Percentiles rank a stretch among this genome's conserved stretches.
Conservation (phyloP, 2,329 filamentous ascomycete genomes). For the Lasiodiplodia sp. region DNA sequence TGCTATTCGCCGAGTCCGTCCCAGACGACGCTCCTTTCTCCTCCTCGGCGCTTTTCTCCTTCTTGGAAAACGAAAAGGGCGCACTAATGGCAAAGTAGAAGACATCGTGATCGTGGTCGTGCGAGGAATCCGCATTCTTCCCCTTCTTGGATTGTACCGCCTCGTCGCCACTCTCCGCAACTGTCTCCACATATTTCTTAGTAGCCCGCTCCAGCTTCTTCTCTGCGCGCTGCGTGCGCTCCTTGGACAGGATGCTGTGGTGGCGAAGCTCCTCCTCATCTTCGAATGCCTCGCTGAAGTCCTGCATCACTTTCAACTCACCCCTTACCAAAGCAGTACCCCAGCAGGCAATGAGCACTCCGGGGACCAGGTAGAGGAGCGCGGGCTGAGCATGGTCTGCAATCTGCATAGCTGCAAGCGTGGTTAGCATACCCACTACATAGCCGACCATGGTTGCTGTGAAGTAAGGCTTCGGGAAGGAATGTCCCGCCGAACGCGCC, state of each 20-base stretch:
- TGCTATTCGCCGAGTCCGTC: background rate
- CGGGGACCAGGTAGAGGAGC: constrained; percentile 88
- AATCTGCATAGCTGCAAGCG: constrained; percentile 77
- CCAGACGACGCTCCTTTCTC: background rate
- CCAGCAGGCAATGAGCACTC: constrained; percentile 79
- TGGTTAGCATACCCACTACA: constrained; percentile 76
- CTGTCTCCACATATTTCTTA: constrained; percentile 25
- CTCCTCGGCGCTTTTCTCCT: background rate
- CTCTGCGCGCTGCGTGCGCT: constrained; percentile 27
- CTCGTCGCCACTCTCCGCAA: constrained; percentile 14
- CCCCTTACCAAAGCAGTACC: constrained; percentile 73
- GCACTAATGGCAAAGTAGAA: constrained; percentile 28
- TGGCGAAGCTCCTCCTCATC: constrained; percentile 47
- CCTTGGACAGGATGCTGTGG: constrained; percentile 25
- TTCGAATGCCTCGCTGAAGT: constrained; percentile 73
- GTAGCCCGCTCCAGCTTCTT: constrained; percentile 33
- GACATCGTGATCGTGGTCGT: constrained; percentile 16
- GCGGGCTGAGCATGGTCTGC: constrained; percentile 88
- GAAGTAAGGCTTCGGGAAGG: constrained; percentile 88
- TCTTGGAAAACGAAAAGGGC: constrained; percentile 11
- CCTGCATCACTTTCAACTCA: constrained; percentile 79
- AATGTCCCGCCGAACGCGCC: constrained; percentile 58
- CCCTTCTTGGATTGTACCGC: background rate
- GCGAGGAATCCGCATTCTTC: background rate
- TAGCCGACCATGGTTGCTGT: constrained; percentile 79